Base-by-base conservation (phyloP, 768 basidiomycete species). In the Tulasnella sp. region DNA sequence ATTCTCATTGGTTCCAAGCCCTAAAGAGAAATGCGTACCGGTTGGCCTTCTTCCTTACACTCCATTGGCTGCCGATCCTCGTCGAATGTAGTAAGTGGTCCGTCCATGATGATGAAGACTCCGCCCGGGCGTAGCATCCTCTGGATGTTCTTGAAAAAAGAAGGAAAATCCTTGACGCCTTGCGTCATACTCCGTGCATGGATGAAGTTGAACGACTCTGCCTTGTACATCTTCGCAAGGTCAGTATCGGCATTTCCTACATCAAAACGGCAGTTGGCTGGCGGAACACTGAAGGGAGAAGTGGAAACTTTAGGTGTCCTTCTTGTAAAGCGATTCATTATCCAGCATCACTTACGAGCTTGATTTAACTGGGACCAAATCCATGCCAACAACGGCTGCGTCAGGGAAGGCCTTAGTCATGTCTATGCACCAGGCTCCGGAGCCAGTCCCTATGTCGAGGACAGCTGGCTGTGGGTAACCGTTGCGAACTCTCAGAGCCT, bases 81-180 rank as follows among this genome's bases (percentile, higher is more conserved):
- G 25, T 58, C 54, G 7, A 1, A 58, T 0, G 54, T 25, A 29
- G 54, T 25, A 29, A 42, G 36, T 8, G 19, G 36, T 14, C 25
- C 73, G 15, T 74, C 73, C 25, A 74, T 54, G 34, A 6, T 22
- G n/a, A 74, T n/a, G n/a, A 34, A 54, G 6, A 74, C 49, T 58
- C 49, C 58, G 0, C 73, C 49, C 12, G 58, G 58, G n/a, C 73
- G 73, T 2, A 74, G 73, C 52, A 54, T 36, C 31, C 49, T 31
- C 17, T 14, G 19, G 0, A 54, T 54, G 31, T 58, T 31, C 15
- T n/a, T 12, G n/a, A 64, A 67, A 19, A 74, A 38, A 25, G 42
- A 58, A 17, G 11, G 49, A 36, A 36, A 36, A 25, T 67, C 49
- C 22, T 31, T 58, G 12, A 74, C 36, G 12, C 58, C 58, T 25